Base-by-base conservation (phyloP, 1,139 yeast species). In the Suhomyces bolitotheri region DNA sequence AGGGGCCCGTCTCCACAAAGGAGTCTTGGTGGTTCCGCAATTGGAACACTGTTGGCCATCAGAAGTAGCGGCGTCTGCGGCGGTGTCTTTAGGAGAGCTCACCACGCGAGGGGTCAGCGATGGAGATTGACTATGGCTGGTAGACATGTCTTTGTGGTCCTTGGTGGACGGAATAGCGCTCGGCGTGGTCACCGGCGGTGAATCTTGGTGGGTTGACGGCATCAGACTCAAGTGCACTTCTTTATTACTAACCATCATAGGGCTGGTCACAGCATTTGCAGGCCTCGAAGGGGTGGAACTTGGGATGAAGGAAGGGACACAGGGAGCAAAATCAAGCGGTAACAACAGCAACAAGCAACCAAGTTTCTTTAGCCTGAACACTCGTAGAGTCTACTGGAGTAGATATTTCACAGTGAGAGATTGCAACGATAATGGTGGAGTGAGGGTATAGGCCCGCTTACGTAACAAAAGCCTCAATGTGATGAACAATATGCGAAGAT, bases 1-100 rank as follows among this genome's bases (percentile, higher is more conserved):
- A 0, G 84, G 82, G 4, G 85, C 81, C 31, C 87, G 58, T 33
- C 87, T 65, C 87, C 87, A 80, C 8, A 80, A 63, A 3, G 87
- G 87, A 1, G 87, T 80, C 43, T 76, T 71, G 11, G 81, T 74
- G n/a, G 84, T 78, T 5, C 80, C 81, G 51, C 87, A 80, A 54
- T 80, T 80, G 26, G 81, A 70, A 51, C 87, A 78, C 38, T 72
- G 68, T 48, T 76, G 81, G 19, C 75, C 76, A 27, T 51, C 58
- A 19, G 35, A 16, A 10, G 27, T 13, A 15, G 35, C 22, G 19
- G 20, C 16, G 5, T 23, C 29, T n/a, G 24, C 31, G 22, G 32
- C 11, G 10, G 21, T 6, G 31, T 25, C 16, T 9, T 21, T 28
- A 7, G 15, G 21, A 7, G 25, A 17, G 20, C 11, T 15, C 12